Evolutionary conservation across 768 basidiomycete genomes (phyloP), one percentile per base, ranked within the genome.

Genomic region (Postia placenta): DNA sequence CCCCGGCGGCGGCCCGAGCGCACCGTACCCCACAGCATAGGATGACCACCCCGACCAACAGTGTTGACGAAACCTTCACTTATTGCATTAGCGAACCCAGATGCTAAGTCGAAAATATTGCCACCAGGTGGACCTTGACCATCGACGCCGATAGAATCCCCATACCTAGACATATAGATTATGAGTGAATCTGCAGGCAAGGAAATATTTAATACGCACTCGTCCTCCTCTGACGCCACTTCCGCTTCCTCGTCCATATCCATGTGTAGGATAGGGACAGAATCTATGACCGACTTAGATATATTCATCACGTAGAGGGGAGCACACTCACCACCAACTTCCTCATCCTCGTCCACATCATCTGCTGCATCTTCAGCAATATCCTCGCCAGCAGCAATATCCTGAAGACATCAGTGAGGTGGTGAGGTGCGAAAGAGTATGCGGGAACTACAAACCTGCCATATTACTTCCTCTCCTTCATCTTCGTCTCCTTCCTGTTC

Each of bases 1-100:
- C 66, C 61, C 41, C 78, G 74, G 56, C 77, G 77, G 51, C 84
- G 74, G n/a, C 80, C 74, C 49, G 76, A 74, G 73, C 54, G 81
- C 64, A 42, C 64, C 53, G 47, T 64, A 11, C 60, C 59, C 61
- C 61, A 63, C 42, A 65, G 52, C 42, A 61, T 49, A 11, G 51
- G 59, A 12, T 50, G 66, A 9, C 54, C 61, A 15, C 66, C 68
- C 44, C 79, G 72, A 11, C 65, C 67, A 25, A 71, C 50, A 14
- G 28, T 71, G 37, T 78, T 69, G 19, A 74, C 67, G 48, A 63
- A 58, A 15, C 73, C 71, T 30, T 68, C 68, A 17, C 17, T 45
- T 15, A 62, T 42, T 4, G 51, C 52, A 40, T 74, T 73, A 26
- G 76, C 69, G 50, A 79, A 77, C 35, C 74, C 68, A 42, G 79